Base-by-base conservation (phyloP, 2,329 filamentous ascomycete genomes). In the Hymenoscyphus fraxineus region DNA sequence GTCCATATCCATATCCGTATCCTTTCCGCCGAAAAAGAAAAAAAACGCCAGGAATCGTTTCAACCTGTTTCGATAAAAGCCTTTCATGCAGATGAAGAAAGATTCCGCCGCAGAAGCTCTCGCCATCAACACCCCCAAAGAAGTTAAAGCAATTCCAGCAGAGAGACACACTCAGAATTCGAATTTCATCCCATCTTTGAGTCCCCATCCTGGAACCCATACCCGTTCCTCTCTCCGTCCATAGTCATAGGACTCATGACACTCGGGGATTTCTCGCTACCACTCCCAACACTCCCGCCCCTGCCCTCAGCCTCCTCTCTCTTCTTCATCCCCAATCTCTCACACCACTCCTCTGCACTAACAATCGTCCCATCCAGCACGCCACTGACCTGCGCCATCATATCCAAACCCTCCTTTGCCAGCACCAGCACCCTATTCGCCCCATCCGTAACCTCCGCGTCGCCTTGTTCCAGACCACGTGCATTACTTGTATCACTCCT, bases 321-420 rank as follows among this genome's bases (percentile, higher is more conserved):
- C 64, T 72, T 74, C 47, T 74, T 73, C 22, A 69, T 81, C 12
- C 90, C 91, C 65, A 96, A 81, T 22, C 88, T 83, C 65, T 93
- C 90, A 69, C 94, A 91, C 95, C 95, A 98, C 71, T 89, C 87
- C 77, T 98, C 94, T 0, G 95, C 95, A 71, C 91, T 95, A 63
- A 91, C 85, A 61, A 98, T 90, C 0, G 95, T 98, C 61, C 92
- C 90, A 70, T 96, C 91, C 9, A 98, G 84, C 1, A 97, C 91
- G 5, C 88, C 87, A 51, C 88, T 95, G 59, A 99, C 92, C 76
- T 97, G 93, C 0, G 87, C 85, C 83, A 98, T 93, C 89, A 98
- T 97, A 71, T 97, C 93, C 15, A 98, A 81, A 0, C 93, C 92
- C 75, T 98, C 94, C 72, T 90, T 90, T 6, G 94, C 94, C 60